These are phyloP conservation scores for Xerophyta viscosa DNA, from an alignment of 106 monocot genomes.

Conservation along the genomic window DNA sequence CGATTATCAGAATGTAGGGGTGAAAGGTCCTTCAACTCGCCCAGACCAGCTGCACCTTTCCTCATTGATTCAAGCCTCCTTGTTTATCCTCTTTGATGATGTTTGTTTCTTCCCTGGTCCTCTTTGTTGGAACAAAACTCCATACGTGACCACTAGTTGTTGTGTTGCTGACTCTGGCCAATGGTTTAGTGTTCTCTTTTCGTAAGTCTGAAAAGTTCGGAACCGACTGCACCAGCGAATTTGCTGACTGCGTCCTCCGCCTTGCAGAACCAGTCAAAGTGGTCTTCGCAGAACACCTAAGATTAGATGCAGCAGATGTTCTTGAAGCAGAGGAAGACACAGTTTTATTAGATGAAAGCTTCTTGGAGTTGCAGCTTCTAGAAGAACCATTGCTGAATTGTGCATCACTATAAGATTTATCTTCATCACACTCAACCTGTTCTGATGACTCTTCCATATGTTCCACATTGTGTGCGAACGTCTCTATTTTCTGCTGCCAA, in stretches of 20 bases:
- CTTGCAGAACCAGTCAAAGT: constrained; percentile 30
- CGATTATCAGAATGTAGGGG: constrained; percentile 35
- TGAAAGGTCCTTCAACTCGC: constrained; percentile 35
- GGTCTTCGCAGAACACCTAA: constrained; percentile 33
- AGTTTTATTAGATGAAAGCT: constrained; percentile 25
- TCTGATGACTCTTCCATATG: constrained; percentile 14
- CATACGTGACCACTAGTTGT: constrained; percentile 19
- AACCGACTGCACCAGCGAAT: constrained; percentile 59
- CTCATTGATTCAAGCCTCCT: constrained; percentile 47
- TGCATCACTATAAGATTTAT: constrained; percentile 34
- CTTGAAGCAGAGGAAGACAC: constrained; percentile 34
- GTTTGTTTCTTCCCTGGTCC: constrained; percentile 53
- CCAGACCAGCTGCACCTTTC: constrained; percentile 21
- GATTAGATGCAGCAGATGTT: constrained; percentile 26
- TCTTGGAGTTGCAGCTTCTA: constrained; percentile 36
- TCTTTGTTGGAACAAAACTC: constrained; percentile 52
- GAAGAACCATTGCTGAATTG: constrained; percentile 51
- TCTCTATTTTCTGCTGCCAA: constrained; percentile 15
- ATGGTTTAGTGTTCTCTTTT: constrained; percentile 68
- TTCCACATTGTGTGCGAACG: constrained; percentile 19
- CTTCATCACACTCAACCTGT: constrained; percentile 13
- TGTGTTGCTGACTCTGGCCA: constrained; percentile 22
- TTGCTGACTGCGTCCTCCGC: constrained; percentile 36
- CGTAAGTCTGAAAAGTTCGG: constrained; percentile 66
- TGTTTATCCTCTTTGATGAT: constrained; percentile 50